Evolutionary conservation across 768 basidiomycete species (phyloP), one percentile per base, ranked within the genome.

Genomic region (Strobilomyces confusus): DNA sequence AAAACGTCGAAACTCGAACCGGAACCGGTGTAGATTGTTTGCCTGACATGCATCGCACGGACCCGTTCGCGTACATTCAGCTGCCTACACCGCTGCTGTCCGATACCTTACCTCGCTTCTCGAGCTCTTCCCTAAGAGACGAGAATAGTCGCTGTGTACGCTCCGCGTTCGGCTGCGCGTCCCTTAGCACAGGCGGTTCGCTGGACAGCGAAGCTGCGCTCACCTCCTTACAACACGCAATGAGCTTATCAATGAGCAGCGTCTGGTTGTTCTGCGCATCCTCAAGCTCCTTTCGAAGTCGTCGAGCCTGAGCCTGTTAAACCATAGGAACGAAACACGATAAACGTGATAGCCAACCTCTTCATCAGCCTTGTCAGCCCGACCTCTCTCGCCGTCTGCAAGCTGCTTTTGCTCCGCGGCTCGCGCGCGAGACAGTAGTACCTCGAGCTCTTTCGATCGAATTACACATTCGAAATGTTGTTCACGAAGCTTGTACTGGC

Each of bases 391-490:
- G 47, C 82, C 80, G 44, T 92, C 87, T 14, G 85, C 85, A 43
- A 92, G 75, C 60, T 91, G 87, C 68, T 87, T 88, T 68, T 92
- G 89, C 63, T 93, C 92, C 11, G 91, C 89, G 23, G 89, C 86
- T 68, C 91, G 84, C 40, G 92, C 92, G 30, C 90, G 83, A 44
- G 92, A 91, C 15, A 94, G 77, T 19, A 94, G 72, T 15, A 94
- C 88, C 66, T 94, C 92, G 22, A 94, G 79, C 69, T 94, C 92
- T 71, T 94, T 94, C 40, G 92, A 93, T 38, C 92, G 87, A 51
- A 94, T 86, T 26, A 94, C 87, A 58, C 89, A 92, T 72, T 93
- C 92, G 61, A 93, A 94, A 75, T 94, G 92, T 66, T 84, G 85
- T 73, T 94, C 92, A 55, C 92, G 86, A 51, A 92, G 82, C 64